Conservation (phyloP, 345 rosid genomes). For the Populus alba region DNA sequence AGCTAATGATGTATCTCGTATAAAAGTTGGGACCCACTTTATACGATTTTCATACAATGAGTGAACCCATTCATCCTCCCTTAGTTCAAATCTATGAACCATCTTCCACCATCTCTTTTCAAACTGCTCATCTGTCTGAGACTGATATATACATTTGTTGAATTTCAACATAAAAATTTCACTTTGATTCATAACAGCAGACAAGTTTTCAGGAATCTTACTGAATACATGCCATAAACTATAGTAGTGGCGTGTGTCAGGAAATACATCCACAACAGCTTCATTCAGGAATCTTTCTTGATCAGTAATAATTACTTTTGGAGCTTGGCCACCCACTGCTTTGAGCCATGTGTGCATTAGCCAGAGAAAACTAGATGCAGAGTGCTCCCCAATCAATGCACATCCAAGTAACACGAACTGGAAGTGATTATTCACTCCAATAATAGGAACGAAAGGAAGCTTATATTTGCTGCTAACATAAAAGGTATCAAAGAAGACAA, state of each 20-base stretch:
- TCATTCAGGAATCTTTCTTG: constrained; percentile 30
- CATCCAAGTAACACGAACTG: constrained; percentile 45
- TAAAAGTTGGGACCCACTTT: constrained; percentile 41
- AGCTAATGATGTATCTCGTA: constrained; percentile 32
- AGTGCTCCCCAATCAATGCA: constrained; percentile 38
- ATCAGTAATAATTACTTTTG: constrained; percentile 39
- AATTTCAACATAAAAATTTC: constrained; percentile 29
- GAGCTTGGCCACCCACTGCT: constrained; percentile 37
- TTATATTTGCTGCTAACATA: constrained; percentile 33
- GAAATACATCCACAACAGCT: constrained; percentile 38
- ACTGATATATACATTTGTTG: constrained; percentile 35
- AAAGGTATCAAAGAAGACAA: constrained; percentile 38
- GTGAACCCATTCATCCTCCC: constrained; percentile 34
- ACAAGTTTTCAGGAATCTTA: constrained; percentile 29
- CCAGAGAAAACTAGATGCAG: constrained; percentile 32
- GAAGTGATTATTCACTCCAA: constrained; percentile 44
- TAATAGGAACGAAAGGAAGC: constrained; percentile 37
- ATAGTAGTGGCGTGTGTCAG: constrained; percentile 34
- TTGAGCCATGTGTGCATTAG: constrained; percentile 40
- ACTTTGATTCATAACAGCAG: constrained; percentile 13
- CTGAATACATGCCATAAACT: constrained; percentile 44
- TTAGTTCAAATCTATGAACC: constrained; percentile 34
- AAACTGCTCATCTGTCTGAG: constrained; percentile 41
- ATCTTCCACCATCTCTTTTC: constrained; percentile 45
- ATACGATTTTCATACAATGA: constrained; percentile 37